Evolutionary conservation across 164 flowering plant species (phyloP), one percentile per base, ranked within the genome.

Genomic region (Nymphaea colorata): DNA sequence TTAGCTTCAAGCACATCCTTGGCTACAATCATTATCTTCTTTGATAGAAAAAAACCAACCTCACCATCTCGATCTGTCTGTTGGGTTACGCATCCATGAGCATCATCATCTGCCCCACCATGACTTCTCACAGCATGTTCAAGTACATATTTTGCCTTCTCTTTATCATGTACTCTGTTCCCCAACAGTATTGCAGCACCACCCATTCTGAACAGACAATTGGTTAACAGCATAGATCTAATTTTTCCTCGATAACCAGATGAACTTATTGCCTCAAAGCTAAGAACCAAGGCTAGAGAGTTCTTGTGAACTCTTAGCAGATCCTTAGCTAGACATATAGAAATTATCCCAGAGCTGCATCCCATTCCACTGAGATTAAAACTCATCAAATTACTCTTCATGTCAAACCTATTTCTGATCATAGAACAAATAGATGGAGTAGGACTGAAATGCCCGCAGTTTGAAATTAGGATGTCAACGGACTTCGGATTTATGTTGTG

Each of bases 371-470:
- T 25, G 16, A 67, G 68, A 53, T 67, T 45, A 43, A 53, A 67
- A 43, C 68, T 67, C 61, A 16, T 36, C 18, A 67, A 16, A 25
- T 67, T 43, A 10, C 44, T 55, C 41, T 42, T 41, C 42, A 66
- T 36, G 41, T 43, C 61, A 55, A 66, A 66, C 51, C 43, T 66
- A n/a, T 66, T 67, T n/a, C 47, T 67, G 61, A 67, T 14, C 61
- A 78, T 77, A 3, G 88, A 66, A 7, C 88, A 61, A 2, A 88
- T 76, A 8, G 91, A 85, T 2, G 95, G 95, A 0, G 84, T 84
- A 5, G 91, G 85, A 74, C 85, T 77, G 71, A 79, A 79, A 59
- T 84, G 70, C 76, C 89, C 81, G 69, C 89, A 84, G 67, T 86
- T 88, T 0, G 87, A 69, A 6, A 88, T 76, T 4, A 88, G 75